Evolutionary conservation across 2,329 filamentous ascomycete genomes (phyloP).

Genomic region (Byssothecium circinans): DNA sequence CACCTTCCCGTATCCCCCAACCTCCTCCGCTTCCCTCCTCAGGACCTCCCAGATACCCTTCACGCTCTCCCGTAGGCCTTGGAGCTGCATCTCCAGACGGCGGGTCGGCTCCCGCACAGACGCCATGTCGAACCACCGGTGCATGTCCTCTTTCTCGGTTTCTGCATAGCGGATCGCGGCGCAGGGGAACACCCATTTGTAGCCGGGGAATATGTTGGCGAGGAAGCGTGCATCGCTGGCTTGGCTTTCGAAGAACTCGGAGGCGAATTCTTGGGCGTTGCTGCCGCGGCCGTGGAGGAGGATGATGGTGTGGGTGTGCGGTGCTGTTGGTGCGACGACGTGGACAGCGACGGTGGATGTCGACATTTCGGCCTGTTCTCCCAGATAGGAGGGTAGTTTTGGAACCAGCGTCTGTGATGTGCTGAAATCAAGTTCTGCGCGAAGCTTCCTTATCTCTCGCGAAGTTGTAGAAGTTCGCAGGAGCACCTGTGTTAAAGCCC

Average conservation of each 20-base stretch:
- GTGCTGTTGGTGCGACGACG: conserved; percentile 5
- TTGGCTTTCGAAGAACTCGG: conserved; percentile 44
- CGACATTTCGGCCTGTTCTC: too few species aligned
- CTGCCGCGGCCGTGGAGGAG: conserved; percentile 53
- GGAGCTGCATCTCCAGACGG: conserved; percentile 46
- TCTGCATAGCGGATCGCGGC: conserved; percentile 37
- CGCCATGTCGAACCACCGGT: conserved; percentile 58
- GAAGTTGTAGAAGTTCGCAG: too few species aligned
- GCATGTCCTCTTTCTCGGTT: conserved; percentile 23
- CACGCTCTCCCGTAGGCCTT: conserved; percentile 48
- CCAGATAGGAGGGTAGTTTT: too few species aligned
- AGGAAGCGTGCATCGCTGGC: conserved; percentile 28
- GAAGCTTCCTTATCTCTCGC: too few species aligned
- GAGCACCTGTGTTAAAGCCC: too few species aligned
- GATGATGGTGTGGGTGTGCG: conserved; percentile 52
- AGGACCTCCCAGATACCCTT: conserved; percentile 27
- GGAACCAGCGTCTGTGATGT: too few species aligned
- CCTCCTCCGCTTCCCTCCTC: conserved; percentile 14
- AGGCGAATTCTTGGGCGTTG: conserved; percentile 40
- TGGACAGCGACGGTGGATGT: too few species aligned
- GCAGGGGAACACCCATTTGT: conserved; percentile 54
- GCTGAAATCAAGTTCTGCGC: too few species aligned
- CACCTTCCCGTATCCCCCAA: conserved; percentile 10
- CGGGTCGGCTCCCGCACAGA: conserved; percentile 46
- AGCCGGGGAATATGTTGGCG: conserved; percentile 43